These are phyloP conservation scores for Alternaria atra DNA, from an alignment of 2,329 filamentous ascomycete genomes.

Conservation along the genomic window DNA sequence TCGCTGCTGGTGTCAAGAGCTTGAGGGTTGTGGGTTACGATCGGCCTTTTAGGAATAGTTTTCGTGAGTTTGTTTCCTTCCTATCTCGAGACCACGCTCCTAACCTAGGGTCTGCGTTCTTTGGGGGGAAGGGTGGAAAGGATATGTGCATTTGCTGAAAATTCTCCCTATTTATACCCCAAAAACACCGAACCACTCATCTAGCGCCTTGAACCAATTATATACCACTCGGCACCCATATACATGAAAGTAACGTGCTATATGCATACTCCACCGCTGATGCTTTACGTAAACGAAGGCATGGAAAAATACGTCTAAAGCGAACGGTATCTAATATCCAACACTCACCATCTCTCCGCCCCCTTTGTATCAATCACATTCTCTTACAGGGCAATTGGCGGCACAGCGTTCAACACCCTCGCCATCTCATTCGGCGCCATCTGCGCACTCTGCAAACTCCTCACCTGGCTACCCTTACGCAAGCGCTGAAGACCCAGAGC, in stretches of 20 bases:
- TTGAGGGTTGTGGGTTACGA: not conserved
- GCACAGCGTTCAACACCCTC: conserved; percentile 47
- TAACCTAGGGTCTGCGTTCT: too few relatives aligned
- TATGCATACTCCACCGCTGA: not conserved
- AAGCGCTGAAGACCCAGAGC: conserved; percentile 66
- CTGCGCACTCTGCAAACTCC: conserved; percentile 62
- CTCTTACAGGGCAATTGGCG: conserved; percentile 26
- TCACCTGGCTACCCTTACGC: conserved; percentile 64
- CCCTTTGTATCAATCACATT: not conserved
- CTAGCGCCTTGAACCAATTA: not conserved
- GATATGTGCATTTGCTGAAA: too few relatives aligned
- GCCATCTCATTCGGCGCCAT: conserved; percentile 59
- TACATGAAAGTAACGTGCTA: not conserved
- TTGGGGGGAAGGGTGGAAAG: too few relatives aligned
- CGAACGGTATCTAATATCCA: conserved; percentile 1
- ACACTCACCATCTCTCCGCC: not conserved
- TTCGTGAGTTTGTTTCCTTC: not conserved
- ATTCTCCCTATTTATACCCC: not conserved
- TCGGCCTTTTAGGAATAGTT: not conserved
- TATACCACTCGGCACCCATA: not conserved
- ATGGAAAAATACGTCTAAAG: not conserved
- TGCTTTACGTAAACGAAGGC: not conserved
- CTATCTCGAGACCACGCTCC: too few relatives aligned
- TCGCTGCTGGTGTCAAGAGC: not conserved
- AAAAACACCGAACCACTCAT: not conserved